Conservation (phyloP, 768 basidiomycete genomes). For the Russula lepida region DNA sequence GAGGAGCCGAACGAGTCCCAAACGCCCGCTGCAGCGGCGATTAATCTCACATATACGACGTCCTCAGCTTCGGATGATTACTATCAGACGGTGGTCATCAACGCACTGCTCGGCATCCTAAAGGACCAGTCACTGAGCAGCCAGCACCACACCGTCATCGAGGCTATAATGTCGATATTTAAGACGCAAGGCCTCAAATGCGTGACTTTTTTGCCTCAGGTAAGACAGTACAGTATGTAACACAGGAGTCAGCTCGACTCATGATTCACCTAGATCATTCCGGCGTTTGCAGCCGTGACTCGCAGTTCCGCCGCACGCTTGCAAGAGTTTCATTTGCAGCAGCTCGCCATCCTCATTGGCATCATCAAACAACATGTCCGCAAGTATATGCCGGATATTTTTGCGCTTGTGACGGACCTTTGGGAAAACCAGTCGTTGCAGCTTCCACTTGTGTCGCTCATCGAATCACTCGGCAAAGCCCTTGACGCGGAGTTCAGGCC, state of each 20-base stretch:
- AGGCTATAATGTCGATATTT: constrained; percentile 98
- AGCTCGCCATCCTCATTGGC: constrained; percentile 87
- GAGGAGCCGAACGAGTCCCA: constrained; percentile 49
- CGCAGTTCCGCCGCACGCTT: constrained; percentile 70
- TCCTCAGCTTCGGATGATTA: constrained; percentile 81
- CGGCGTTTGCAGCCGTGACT: constrained; percentile 87
- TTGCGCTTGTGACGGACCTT: constrained; percentile 77
- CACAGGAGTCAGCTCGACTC: neutral
- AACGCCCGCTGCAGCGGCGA: constrained; percentile 52
- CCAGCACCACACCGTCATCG: constrained; percentile 89
- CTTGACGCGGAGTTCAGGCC: constrained; percentile 97
- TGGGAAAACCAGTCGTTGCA: constrained; percentile 85
- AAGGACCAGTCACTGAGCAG: constrained; percentile 81
- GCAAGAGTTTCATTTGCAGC: constrained; percentile 92
- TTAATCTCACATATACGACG: constrained; percentile 56
- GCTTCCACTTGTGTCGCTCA: constrained; percentile 82
- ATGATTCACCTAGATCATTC: constrained; percentile 60
- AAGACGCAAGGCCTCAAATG: constrained; percentile 96
- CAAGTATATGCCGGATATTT: constrained; percentile 80
- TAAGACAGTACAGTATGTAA: constrained; percentile 26
- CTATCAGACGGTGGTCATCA: constrained; percentile 94
- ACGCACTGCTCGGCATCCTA: constrained; percentile 74
- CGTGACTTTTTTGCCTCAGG: constrained; percentile 90
- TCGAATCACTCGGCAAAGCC: constrained; percentile 88
- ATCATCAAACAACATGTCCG: constrained; percentile 98